Evolutionary conservation across 495 filamentous ascomycete species (phyloP).

Genomic region (Neurospora sp.): DNA sequence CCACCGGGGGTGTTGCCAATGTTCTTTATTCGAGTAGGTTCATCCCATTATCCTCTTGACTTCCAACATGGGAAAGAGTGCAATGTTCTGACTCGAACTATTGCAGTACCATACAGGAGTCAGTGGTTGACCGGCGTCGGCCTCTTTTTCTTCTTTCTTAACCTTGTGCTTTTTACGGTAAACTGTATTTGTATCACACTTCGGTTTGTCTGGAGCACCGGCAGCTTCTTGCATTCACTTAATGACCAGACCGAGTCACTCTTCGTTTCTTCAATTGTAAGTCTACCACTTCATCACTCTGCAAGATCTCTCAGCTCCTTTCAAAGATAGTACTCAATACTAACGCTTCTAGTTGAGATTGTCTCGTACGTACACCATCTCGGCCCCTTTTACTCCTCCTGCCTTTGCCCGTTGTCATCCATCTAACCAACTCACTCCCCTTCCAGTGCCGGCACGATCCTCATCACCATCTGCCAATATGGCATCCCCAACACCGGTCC

Average conservation of each 20-base stretch:
- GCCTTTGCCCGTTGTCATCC: neutral
- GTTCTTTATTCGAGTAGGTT: conserved; percentile 56
- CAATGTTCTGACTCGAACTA: neutral
- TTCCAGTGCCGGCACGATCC: conserved; percentile 56
- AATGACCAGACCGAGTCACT: conserved; percentile 70
- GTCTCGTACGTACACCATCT: conserved; percentile 27
- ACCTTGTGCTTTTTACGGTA: conserved; percentile 59
- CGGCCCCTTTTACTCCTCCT: conserved; percentile 3
- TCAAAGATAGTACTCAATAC: neutral
- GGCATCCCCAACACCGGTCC: conserved; percentile 53
- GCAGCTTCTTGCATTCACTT: conserved; percentile 63
- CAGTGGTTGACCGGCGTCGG: conserved; percentile 62
- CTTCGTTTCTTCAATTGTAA: conserved; percentile 64
- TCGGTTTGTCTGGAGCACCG: conserved; percentile 61
- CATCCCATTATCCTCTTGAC: neutral
- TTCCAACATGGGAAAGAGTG: neutral
- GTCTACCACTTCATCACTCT: neutral
- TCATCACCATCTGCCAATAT: conserved; percentile 75
- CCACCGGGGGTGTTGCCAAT: conserved; percentile 76
- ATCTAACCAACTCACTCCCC: neutral
- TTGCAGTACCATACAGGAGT: conserved; percentile 58
- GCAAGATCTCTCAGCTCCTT: neutral
- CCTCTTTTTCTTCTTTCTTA: conserved; percentile 63
- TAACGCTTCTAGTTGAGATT: conserved; percentile 20
- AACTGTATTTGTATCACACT: conserved; percentile 58